phyloP scores from a whole-genome alignment of 2,329 filamentous ascomycete species.

The Penicillium corylophilum region DNA sequence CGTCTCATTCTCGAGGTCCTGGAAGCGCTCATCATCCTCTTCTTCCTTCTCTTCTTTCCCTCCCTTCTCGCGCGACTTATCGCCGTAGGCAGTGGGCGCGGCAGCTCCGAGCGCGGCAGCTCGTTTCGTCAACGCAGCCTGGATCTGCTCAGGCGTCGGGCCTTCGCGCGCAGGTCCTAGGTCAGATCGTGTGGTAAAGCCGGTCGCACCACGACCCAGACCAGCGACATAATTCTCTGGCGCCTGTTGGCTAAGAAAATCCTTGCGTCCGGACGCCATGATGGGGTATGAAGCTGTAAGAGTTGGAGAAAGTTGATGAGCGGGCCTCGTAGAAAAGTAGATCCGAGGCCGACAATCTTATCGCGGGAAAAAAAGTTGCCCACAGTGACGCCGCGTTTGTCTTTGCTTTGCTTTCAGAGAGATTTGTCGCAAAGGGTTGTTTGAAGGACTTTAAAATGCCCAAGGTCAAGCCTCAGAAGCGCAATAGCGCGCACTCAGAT shows the following conservation, averaged over 20 bases:
- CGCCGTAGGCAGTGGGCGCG: constrained; percentile 72
- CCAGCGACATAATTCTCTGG: constrained; percentile 91
- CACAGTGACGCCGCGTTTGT: constrained; percentile 2
- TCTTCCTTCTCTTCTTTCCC: constrained; percentile 64
- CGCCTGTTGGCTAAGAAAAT: constrained; percentile 84
- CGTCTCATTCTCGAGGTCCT: constrained; percentile 96
- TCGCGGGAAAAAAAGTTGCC: constrained; percentile 26
- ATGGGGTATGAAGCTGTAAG: constrained; percentile 17
- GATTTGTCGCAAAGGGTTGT: neutral
- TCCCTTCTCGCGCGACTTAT: constrained; percentile 63
- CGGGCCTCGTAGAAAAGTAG: constrained; percentile 18
- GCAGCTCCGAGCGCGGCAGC: constrained; percentile 76
- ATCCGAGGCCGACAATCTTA: constrained; percentile 28
- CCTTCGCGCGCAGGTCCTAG: constrained; percentile 92
- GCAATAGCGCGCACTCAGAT: constrained; percentile 47
- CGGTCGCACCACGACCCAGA: constrained; percentile 94
- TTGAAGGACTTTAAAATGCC: constrained; percentile 45
- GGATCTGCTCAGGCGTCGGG: constrained; percentile 96
- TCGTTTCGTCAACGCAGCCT: constrained; percentile 92
- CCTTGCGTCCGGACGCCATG: constrained; percentile 66
- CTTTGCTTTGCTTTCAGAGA: neutral
- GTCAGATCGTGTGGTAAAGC: constrained; percentile 96
- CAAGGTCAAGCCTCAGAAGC: constrained; percentile 55
- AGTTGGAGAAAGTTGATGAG: constrained; percentile 6
- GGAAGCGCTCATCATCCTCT: constrained; percentile 77